Base-by-base conservation (phyloP, 1,139 yeast genomes). In the Blastobotrys apis region DNA sequence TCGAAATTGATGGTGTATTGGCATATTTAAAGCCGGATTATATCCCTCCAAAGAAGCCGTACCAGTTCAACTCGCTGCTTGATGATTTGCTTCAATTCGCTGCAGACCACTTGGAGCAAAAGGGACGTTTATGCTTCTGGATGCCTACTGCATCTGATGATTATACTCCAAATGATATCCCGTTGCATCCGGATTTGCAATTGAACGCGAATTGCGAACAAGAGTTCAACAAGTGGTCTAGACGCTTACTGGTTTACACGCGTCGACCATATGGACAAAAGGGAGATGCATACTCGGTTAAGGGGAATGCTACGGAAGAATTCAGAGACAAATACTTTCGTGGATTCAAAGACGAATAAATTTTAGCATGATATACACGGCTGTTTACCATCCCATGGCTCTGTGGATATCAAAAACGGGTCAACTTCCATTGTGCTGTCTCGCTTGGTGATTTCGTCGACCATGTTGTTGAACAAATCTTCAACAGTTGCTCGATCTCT, bases 141-240 rank as follows among this genome's bases (percentile, higher is more conserved):
- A 86, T 92, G 94, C 99, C 99, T 0, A 84, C 95, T 0, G 95
- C 97, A 1, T 88, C 88, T 59, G 95, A 86, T 54, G 95, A 86
- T 52, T 81, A 79, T 53, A 80, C 81, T 48, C 71, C 69, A n/a
- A 78, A 84, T 29, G 72, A 77, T 46, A 80, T 90, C 33, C 97
- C 97, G 1, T 80, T 80, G 54, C 96, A 92, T 63, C 73, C 77
- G 47, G 78, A 76, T 39, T 65, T 92, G 47, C 84, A 84, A 58
- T 69, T 88, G 51, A 65, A 82, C 37, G 81, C 85, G 55, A 80
- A 81, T 51, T 72, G 94, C 52, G 90, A 84, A 33, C 99, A 92
- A 61, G 87, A 80, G 52, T 92, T 92, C 64, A 81, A 85, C 64
- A 87, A 84, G 63, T 94, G 73, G 98, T 84, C 95, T 13, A 73